phyloP scores from a whole-genome alignment of 139 green algal species.

The Deuterostichococcus epilithicus region DNA sequence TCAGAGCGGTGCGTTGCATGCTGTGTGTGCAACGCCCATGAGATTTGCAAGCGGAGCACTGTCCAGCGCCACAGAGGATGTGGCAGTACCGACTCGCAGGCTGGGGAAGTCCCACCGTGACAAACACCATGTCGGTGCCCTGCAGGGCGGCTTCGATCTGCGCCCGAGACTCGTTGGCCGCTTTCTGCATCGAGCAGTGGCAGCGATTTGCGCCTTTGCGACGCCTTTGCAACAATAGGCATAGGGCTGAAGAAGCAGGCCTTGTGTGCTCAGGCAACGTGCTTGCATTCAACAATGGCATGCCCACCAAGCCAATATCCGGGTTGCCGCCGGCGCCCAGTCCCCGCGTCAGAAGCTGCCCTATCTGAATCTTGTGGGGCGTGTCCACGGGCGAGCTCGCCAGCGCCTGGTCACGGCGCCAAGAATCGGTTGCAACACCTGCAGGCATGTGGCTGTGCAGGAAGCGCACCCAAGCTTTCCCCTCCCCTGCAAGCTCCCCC shows the following conservation, averaged over 20 bases:
- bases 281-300: neutral
- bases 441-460: no score
- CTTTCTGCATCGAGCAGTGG: constrained; percentile 66
- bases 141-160: constrained; percentile 63
- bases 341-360: constrained; percentile 78
- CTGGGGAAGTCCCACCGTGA: constrained; percentile 62
- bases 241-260: neutral
- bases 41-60: neutral
- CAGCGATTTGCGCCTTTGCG: no score
- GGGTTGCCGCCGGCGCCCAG: constrained; percentile 88
- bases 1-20: neutral
- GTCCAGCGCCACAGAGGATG: neutral
- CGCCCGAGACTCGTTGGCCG: constrained; percentile 67
- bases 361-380: constrained; percentile 80
- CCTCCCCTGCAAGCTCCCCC: no score
- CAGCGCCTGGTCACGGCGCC: constrained; percentile 81
- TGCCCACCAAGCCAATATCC: constrained; percentile 68
- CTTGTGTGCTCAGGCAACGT: no score
- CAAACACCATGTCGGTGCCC: constrained; percentile 92
- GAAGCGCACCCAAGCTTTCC: no score
- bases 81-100: neutral
- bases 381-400: constrained; percentile 55
- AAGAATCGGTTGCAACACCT: no score
- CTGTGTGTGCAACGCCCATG: neutral
- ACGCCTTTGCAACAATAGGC: no score